Conservation (phyloP, 2,329 filamentous ascomycete genomes). For the Clonostachys solani region DNA sequence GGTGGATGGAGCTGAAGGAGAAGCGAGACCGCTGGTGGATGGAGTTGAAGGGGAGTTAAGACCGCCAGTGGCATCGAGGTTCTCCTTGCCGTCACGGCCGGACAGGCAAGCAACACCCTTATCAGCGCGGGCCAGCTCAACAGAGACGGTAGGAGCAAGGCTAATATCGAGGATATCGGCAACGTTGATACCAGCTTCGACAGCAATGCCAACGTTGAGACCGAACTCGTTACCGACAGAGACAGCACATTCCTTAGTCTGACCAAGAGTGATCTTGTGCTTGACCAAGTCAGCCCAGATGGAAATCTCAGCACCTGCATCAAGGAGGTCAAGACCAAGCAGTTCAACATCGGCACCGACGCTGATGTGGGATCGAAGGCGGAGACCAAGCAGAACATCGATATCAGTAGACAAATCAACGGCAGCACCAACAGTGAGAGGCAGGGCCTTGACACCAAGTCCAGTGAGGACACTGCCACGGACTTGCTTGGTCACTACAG, state of each 20-base stretch:
- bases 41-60: not conserved
- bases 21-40: not conserved
- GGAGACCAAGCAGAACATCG: slow-evolving; percentile 42
- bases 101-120: slow-evolving; percentile 10
- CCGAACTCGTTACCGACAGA: slow-evolving; percentile 11
- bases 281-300: slow-evolving; percentile 51
- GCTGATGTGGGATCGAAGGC: slow-evolving; percentile 42
- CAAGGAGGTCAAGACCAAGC: slow-evolving; percentile 18
- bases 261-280: slow-evolving; percentile 37
- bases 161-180: slow-evolving; percentile 26
- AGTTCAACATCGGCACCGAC: slow-evolving; percentile 23
- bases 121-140: slow-evolving; percentile 21
- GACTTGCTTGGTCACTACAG: slow-evolving; percentile 31
- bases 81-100: slow-evolving; percentile 7
- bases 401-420: slow-evolving; percentile 33
- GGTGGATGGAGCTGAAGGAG: not conserved
- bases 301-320: slow-evolving; percentile 35
- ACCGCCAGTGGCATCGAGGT: slow-evolving; percentile 1
- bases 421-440: slow-evolving; percentile 13
- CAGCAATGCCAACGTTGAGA: slow-evolving; percentile 13
- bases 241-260: slow-evolving; percentile 27
- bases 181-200: slow-evolving; percentile 12
- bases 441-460: slow-evolving; percentile 15
- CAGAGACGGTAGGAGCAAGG: slow-evolving; percentile 33
- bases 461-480: slow-evolving; percentile 34